Base-by-base conservation (phyloP, 1,139 yeast species). In the Yamadazyma kanchanaburiensis region DNA sequence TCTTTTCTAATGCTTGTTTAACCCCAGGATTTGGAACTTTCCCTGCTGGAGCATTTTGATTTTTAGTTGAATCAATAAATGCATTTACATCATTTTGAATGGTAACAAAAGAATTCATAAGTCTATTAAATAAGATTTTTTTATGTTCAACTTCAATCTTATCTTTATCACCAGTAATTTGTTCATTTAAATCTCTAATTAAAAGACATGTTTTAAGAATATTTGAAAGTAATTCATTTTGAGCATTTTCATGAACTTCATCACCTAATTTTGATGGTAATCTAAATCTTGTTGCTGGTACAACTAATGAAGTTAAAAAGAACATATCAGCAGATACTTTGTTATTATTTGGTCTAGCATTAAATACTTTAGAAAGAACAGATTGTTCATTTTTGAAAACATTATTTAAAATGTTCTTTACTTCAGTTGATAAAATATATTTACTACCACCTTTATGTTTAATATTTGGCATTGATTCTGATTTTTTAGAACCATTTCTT, bases 241-340 rank as follows among this genome's bases (percentile, higher is more conserved):
- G 96, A 30, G 94, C 67, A 57, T 88, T 89, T 60, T 94, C 96
- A 56, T 91, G 98, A 40, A 91, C 77, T 55, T 87, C 96, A 36
- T 91, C 98, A 34, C 98, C 98, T 36, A 94, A 70, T 57, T 89
- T 89, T n/a, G 95, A 83, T 11, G 98, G 98, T 43, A 91, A 74
- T 60, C 99, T 76, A 68, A 91, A 94, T 58, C 97, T 74, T 4
- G 98, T 94, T 29, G 98, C 94, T 21, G 99, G 98, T 21, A 94
- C 97, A 31, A 88, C 82, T 37, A 94, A 65, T 5, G 87, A 77
- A 45, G 85, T 89, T 46, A 87, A 71, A 65, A 94, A 94, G 60
- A 91, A 94, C 70, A 87, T 74, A 51, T 91, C 96, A n/a, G 96
- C 83, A 22, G 73, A 63, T 9, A 85, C 76, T 12, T 43, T 42